phyloP scores from a whole-genome alignment of 352 stramenopile genomes.

The Discostella stelligera region DNA sequence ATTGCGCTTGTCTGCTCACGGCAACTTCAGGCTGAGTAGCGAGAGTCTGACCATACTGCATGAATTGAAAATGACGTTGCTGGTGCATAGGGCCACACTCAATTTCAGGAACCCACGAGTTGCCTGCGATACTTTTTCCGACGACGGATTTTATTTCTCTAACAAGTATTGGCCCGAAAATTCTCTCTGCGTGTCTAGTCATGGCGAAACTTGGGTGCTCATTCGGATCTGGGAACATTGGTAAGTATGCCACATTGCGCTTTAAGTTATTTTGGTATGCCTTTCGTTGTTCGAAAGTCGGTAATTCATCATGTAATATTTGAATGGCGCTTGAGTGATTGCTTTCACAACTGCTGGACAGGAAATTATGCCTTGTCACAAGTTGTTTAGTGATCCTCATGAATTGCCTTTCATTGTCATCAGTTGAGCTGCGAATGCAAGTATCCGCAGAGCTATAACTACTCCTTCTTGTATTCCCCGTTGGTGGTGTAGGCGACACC shows the following conservation, averaged over 20 bases:
- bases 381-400: constrained; percentile 42
- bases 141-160: constrained; percentile 15
- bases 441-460: not conserved
- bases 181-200: constrained; percentile 32
- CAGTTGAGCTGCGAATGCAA: not conserved
- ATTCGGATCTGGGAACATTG: constrained; percentile 50
- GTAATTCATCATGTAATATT: constrained; percentile 32
- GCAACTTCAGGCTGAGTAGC: not conserved
- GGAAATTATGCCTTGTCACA: constrained; percentile 21
- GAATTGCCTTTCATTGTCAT: constrained; percentile 36
- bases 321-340: not conserved
- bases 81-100: not conserved
- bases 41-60: not conserved
- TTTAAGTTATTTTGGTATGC: constrained; percentile 21
- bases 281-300: constrained; percentile 9
- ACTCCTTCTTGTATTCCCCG: not conserved
- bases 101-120: too few species aligned
- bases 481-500: not conserved
- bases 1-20: not conserved
- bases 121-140: not conserved
- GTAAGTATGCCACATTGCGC: constrained; percentile 26
- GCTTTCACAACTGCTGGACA: constrained; percentile 10
- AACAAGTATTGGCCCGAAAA: constrained; percentile 38
- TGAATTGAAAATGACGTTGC: constrained; percentile 1
- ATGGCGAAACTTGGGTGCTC: constrained; percentile 35